Conservation (phyloP, 2,329 filamentous ascomycete species). For the Pseudopithomyces maydicus region DNA sequence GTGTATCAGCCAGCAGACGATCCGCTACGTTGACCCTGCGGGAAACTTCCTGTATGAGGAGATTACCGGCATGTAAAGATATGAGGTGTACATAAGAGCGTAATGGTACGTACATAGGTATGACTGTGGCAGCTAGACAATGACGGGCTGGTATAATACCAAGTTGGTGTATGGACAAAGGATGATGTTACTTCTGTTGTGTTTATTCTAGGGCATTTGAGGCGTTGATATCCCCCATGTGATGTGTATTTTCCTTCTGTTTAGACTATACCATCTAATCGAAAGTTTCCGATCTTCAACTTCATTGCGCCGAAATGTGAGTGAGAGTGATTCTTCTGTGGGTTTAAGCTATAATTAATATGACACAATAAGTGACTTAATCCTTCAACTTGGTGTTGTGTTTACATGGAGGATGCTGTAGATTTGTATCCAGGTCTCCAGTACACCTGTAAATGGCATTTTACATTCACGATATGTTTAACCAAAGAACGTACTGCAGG, state of each 20-base stretch:
- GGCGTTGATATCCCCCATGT: conserved; percentile 6
- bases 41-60: conserved; percentile 39
- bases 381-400: too few species aligned
- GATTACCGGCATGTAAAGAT: conserved; percentile 3
- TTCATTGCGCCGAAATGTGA: background rate
- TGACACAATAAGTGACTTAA: too few species aligned
- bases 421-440: too few species aligned
- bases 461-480: too few species aligned
- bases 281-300: background rate
- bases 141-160: background rate
- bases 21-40: conserved; percentile 40
- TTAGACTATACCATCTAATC: conserved; percentile 8
- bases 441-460: too few species aligned
- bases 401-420: too few species aligned
- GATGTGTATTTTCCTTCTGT: conserved; percentile 1
- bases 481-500: too few species aligned
- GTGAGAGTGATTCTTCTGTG: too few species aligned
- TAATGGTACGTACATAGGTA: conserved; percentile 4
- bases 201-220: background rate
- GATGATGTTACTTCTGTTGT: background rate
- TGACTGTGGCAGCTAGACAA: background rate
- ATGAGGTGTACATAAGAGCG: conserved; percentile 1
- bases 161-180: background rate
- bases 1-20: conserved; percentile 36
- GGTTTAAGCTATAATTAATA: too few species aligned